phyloP scores from a whole-genome alignment of 1,284 basidiomycete genomes.

The Ustilago nuda region DNA sequence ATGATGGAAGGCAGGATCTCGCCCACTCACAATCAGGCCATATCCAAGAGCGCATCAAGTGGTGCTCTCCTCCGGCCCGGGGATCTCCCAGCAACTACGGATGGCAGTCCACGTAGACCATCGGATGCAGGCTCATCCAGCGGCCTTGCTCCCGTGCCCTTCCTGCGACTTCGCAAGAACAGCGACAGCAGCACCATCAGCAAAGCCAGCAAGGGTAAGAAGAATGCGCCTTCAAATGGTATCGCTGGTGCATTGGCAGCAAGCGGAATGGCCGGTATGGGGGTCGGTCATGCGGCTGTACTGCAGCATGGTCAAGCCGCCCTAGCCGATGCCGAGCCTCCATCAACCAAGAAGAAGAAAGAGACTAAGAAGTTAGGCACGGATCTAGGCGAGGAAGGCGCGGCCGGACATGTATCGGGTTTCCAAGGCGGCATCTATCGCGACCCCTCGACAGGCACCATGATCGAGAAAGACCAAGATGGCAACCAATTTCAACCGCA shows the following conservation, averaged over 20 bases:
- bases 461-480: conserved; percentile 47
- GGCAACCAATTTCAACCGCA: conserved; percentile 25
- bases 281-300: conserved; percentile 46
- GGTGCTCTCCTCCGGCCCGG: conserved; percentile 37
- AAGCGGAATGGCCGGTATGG: conserved; percentile 60
- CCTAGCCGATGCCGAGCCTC: conserved; percentile 20
- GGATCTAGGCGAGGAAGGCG: conserved; percentile 10
- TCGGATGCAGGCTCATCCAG: conserved; percentile 35
- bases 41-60: conserved; percentile 47
- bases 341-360: conserved; percentile 24
- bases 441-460: conserved; percentile 51
- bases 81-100: conserved; percentile 12
- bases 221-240: conserved; percentile 34
- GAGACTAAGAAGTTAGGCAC: conserved; percentile 13
- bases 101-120: conserved; percentile 39
- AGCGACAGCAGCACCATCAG: conserved; percentile 43
- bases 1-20: conserved; percentile 21
- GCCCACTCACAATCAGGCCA: conserved; percentile 17
- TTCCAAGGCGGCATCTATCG: conserved; percentile 56
- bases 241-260: conserved; percentile 63
- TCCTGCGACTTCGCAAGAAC: conserved; percentile 51
- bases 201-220: conserved; percentile 33
- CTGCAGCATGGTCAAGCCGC: conserved; percentile 38
- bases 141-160: conserved; percentile 22
- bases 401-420: conserved; percentile 18